A percentile compares a stretch with the other conserved stretches of the same genome.
Conservation (phyloP, 441 rosid species). For the Pelargonium myrrhifolium region DNA sequence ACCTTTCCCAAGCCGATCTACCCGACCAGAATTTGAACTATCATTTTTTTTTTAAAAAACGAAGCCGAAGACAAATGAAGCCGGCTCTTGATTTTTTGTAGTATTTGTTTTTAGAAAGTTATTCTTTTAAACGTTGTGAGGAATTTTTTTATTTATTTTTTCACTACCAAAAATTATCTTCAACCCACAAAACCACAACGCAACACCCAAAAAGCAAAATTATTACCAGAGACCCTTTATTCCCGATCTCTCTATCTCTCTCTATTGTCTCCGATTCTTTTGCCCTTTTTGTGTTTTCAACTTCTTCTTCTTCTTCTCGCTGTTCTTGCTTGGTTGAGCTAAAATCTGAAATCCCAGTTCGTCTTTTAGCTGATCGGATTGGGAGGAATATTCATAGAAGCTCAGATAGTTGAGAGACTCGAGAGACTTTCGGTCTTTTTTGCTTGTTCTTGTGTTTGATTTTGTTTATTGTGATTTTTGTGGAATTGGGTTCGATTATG, state of each 20-base stretch:
- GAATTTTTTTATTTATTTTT: not conserved
- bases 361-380: conserved; percentile 4
- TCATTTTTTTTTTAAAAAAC: no score
- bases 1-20: no score
- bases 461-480: conserved; percentile 9
- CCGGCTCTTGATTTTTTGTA: no score
- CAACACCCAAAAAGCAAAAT: no score
- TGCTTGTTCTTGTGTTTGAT: not conserved
- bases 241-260: not conserved
- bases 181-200: no score
- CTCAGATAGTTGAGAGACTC: not conserved
- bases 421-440: not conserved
- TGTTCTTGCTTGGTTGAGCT: not conserved
- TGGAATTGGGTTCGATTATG: conserved; percentile 10
- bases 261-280: not conserved
- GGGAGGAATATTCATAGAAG: not conserved
- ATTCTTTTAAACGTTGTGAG: no score
- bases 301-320: not conserved
- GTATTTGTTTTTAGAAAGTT: no score
- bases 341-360: not conserved
- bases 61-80: no score
- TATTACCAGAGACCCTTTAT: not conserved
- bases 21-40: no score
- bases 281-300: not conserved
- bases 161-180: conserved; percentile 14